Evolutionary conservation across 2,329 filamentous ascomycete species (phyloP).

Genomic region (Aquanectria penicillioides): DNA sequence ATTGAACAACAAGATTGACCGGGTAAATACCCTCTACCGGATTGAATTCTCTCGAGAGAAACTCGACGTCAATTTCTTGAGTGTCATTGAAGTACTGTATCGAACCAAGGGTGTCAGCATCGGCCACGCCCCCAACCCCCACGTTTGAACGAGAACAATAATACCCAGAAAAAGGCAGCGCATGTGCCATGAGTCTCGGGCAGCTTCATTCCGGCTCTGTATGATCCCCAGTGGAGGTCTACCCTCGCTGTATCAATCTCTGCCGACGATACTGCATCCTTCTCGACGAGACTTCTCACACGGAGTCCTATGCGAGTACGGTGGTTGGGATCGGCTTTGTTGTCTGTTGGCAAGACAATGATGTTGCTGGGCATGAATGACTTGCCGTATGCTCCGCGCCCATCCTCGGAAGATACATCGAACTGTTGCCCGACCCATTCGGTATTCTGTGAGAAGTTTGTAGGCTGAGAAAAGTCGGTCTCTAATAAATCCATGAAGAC

Average conservation of each 20-base stretch:
- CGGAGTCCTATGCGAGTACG: conserved; percentile 66
- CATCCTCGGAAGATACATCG: conserved; percentile 66
- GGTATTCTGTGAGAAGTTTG: conserved; percentile 58
- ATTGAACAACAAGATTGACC: conserved; percentile 81
- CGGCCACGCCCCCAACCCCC: background rate
- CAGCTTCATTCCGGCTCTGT: conserved; percentile 73
- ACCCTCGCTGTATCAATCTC: conserved; percentile 70
- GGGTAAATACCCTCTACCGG: conserved; percentile 60
- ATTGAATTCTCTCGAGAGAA: conserved; percentile 74
- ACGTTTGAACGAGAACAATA: conserved; percentile 26
- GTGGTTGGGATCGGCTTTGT: conserved; percentile 55
- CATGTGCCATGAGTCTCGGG: conserved; percentile 73
- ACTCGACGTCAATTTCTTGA: conserved; percentile 84
- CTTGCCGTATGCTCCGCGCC: conserved; percentile 74
- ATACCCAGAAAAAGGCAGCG: conserved; percentile 82
- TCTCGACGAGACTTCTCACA: conserved; percentile 57
- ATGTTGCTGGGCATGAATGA: conserved; percentile 68
- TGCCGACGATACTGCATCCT: conserved; percentile 67
- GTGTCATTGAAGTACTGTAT: conserved; percentile 83
- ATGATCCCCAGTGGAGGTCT: conserved; percentile 77
- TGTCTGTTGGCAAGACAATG: conserved; percentile 53
- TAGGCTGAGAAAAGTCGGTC: conserved; percentile 73
- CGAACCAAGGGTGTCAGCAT: conserved; percentile 1
- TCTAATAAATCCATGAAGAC: conserved; percentile 77
- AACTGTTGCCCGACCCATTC: conserved; percentile 76